Percentiles rank a stretch among this genome's conserved stretches.
Evolutionary conservation across 2,329 filamentous ascomycete genomes (phyloP).

Genomic region (Cladobotryum protrusum): DNA sequence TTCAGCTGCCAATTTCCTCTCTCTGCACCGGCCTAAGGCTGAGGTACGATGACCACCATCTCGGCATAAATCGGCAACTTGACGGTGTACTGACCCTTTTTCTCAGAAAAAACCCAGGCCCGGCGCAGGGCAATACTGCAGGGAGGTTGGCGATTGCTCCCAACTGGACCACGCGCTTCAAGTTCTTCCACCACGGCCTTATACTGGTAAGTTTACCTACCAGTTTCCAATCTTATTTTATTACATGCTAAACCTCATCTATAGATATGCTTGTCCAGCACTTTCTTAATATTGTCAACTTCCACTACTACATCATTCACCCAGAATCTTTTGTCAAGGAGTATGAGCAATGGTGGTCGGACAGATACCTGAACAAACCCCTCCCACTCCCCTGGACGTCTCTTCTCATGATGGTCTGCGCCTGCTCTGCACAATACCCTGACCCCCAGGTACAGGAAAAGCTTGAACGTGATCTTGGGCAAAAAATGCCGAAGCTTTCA

Average conservation of each 20-base stretch:
- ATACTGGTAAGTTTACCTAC: conserved; percentile 24
- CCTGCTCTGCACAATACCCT: conserved; percentile 31
- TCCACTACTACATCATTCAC: conserved; percentile 34
- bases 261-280: conserved; percentile 32
- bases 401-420: conserved; percentile 32
- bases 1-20: conserved; percentile 27
- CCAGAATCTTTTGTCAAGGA: conserved; percentile 29
- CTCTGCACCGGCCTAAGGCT: neutral
- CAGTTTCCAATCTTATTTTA: neutral
- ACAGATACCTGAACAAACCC: conserved; percentile 23
- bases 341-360: conserved; percentile 31
- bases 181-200: conserved; percentile 27
- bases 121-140: conserved; percentile 14
- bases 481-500: conserved; percentile 22
- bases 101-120: conserved; percentile 15
- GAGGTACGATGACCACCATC: conserved; percentile 4
- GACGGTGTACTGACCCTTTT: neutral
- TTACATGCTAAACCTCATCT: neutral
- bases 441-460: conserved; percentile 24
- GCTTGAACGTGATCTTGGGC: conserved; percentile 26
- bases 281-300: conserved; percentile 33
- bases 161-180: conserved; percentile 27
- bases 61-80: neutral
- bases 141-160: conserved; percentile 17
- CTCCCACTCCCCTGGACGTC: conserved; percentile 33